phyloP scores from a whole-genome alignment of 257 asterid genomes.

The Paraleonurus japonicus region DNA sequence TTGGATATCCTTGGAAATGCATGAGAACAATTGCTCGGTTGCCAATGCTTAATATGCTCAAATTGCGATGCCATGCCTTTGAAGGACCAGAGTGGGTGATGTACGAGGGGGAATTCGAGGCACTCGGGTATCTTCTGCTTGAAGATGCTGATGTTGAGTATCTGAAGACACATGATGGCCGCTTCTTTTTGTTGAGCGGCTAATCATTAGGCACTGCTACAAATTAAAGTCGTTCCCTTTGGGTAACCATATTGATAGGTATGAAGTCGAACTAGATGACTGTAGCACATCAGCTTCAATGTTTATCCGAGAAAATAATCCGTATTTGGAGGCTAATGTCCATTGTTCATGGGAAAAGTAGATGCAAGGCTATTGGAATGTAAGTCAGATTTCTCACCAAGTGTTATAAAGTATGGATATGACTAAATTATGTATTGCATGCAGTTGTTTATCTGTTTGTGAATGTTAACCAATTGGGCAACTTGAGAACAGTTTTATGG shows the following conservation, averaged over 20 bases:
- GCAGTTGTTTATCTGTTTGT: not conserved
- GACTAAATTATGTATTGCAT: not conserved
- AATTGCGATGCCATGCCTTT: slow-evolving; percentile 6
- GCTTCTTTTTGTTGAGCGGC: not conserved
- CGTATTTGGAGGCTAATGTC: not conserved
- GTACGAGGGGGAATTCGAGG: not conserved
- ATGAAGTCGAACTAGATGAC: not conserved
- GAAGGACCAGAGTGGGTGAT: not conserved
- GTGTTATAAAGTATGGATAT: not conserved
- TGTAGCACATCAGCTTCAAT: not conserved
- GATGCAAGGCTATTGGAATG: not conserved
- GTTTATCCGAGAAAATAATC: not conserved
- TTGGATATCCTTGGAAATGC: not conserved
- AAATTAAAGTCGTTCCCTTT: not conserved
- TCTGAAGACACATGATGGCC: not conserved
- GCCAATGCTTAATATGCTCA: not conserved
- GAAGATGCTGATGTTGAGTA: not conserved
- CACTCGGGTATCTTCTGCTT: not conserved
- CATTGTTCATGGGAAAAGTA: not conserved
- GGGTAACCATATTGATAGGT: not conserved
- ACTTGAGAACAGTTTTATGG: not conserved
- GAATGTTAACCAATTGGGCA: no score
- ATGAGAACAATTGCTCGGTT: not conserved
- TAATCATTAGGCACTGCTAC: not conserved
- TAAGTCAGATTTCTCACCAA: not conserved